Evolutionary conservation across 345 rosid genomes (phyloP), one percentile per base, ranked within the genome.

Genomic region (Gossypium mustelinum): DNA sequence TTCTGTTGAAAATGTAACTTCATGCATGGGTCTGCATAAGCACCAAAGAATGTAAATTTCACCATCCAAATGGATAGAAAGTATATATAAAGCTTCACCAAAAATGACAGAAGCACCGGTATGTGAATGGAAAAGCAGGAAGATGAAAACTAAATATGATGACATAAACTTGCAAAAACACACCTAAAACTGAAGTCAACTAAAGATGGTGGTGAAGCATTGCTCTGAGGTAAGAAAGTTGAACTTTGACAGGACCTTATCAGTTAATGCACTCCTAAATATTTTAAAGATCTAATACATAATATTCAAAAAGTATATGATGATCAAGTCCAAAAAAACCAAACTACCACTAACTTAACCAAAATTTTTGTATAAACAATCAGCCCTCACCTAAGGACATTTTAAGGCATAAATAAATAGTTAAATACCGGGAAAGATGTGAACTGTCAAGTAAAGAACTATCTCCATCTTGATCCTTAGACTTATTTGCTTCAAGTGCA

Each of bases 11-110:
- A 93, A 93, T 7, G 99, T 93, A 41, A 95, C 86, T 85, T 95
- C 99, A 84, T 95, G 99, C 96, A 95, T 83, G 80, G 97, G 92
- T 88, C 99, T 95, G 72, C 80, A 82, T 59, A 83, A 81, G 60
- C 58, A 74, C 29, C 72, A 79, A 44, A 69, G 48, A 45, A 68
- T 57, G 48, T 80, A 45, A 69, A 51, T 34, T 20, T 72, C 73
- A 72, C 51, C 74, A 47, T 64, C 78, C 52, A 78, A 66, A 61
- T 68, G 11, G 58, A 9, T 43, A 18, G 72, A 65, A 45, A 10
- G 16, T 1, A 58, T 73, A 58, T 29, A 58, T 39, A 2, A 39
- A 64, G 16, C 68, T 60, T 44, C 58, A 71, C 44, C 48, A 39
- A 59, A 34, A 27, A 16, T 39, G 57, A 17, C 18, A 62, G 16